A percentile compares a stretch with the other conserved stretches of the same genome.
Evolutionary conservation across 371 early-diverging fungal species (phyloP).

Genomic region (Zychaea mexicana): DNA sequence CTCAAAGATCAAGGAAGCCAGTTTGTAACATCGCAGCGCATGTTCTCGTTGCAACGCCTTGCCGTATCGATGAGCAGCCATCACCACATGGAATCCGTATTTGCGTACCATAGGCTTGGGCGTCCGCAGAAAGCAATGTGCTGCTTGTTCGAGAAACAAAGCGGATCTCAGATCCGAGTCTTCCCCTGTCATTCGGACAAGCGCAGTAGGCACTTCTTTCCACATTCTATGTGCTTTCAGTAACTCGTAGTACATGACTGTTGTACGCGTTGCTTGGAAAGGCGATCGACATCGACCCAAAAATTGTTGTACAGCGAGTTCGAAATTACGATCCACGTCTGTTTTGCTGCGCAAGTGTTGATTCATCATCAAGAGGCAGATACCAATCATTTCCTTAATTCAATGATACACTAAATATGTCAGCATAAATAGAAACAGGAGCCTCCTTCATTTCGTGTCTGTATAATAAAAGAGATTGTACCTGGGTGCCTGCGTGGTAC

Average conservation of each 20-base stretch:
- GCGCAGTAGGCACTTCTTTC: slow-evolving; percentile 70
- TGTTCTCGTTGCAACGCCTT: slow-evolving; percentile 67
- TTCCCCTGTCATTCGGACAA: slow-evolving; percentile 77
- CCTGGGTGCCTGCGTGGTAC: slow-evolving; percentile 83
- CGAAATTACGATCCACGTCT: slow-evolving; percentile 78
- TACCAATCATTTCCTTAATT: slow-evolving; percentile 93
- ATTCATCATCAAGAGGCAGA: slow-evolving; percentile 76
- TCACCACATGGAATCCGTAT: slow-evolving; percentile 84
- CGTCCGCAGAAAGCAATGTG: slow-evolving; percentile 70
- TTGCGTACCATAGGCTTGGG: slow-evolving; percentile 74
- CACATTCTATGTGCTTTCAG: slow-evolving; percentile 69
- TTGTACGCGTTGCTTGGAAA: slow-evolving; percentile 73
- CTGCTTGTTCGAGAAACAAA: slow-evolving; percentile 88
- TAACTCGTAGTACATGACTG: slow-evolving; percentile 81
- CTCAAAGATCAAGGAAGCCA: slow-evolving; percentile 67
- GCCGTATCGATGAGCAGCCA: slow-evolving; percentile 85
- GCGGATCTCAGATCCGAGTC: slow-evolving; percentile 77
- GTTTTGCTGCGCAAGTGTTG: slow-evolving; percentile 56
- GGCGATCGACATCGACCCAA: slow-evolving; percentile 64
- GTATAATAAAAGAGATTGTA: slow-evolving; percentile 16
- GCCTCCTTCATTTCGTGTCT: background rate
- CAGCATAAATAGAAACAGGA: background rate
- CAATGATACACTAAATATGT: no score
- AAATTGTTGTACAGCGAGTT: slow-evolving; percentile 74
- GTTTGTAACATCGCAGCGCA: slow-evolving; percentile 74